phyloP scores from a whole-genome alignment of 495 filamentous ascomycete species.

The Parathielavia hyrcaniae region DNA sequence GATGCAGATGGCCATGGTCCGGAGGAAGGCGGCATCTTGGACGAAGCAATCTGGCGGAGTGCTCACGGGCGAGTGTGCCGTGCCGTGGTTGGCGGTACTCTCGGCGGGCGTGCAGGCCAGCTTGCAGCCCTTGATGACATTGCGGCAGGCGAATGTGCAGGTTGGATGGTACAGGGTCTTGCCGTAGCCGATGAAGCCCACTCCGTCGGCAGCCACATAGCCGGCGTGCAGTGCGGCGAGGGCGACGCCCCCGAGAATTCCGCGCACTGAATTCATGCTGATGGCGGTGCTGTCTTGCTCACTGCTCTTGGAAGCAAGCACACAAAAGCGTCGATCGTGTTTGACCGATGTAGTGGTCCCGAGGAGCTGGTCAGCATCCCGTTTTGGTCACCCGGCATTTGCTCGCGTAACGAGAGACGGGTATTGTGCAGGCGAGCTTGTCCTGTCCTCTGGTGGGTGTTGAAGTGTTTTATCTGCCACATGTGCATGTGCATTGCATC shows the following conservation, averaged over 20 bases:
- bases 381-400: too few species aligned
- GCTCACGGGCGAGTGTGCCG: slow-evolving; percentile 16
- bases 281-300: neutral
- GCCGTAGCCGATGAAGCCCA: slow-evolving; percentile 19
- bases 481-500: too few species aligned
- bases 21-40: slow-evolving; percentile 17
- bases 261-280: neutral
- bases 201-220: slow-evolving; percentile 16
- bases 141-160: slow-evolving; percentile 21
- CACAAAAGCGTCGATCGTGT: neutral
- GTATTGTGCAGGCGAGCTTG: too few species aligned
- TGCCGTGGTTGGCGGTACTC: slow-evolving; percentile 19
- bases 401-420: too few species aligned
- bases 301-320: neutral
- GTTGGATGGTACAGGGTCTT: slow-evolving; percentile 23
- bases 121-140: slow-evolving; percentile 17
- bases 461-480: too few species aligned
- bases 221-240: slow-evolving; percentile 6
- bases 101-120: slow-evolving; percentile 15
- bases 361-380: too few species aligned
- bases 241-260: neutral
- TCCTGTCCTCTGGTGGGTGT: too few species aligned
- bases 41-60: slow-evolving; percentile 23
- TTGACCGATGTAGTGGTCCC: too few species aligned
- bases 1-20: slow-evolving; percentile 21